Evolutionary conservation across 495 filamentous ascomycete genomes (phyloP), one percentile per base, ranked within the genome.

Genomic region (Chaetomium cochliodes): DNA sequence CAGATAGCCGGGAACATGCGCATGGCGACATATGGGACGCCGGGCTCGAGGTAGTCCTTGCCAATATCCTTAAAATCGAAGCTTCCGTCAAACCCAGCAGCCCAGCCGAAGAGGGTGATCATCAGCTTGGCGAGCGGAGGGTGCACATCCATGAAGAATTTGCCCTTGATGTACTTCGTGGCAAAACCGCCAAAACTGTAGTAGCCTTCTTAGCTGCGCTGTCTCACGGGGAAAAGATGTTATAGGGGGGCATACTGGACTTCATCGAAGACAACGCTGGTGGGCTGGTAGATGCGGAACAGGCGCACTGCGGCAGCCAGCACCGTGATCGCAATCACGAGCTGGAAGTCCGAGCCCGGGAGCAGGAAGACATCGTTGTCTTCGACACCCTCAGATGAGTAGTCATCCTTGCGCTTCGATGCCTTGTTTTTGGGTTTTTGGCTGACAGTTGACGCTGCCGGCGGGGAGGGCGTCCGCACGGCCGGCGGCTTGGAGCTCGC

Each of bases 61-160:
- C 94, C 94, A 81, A 98, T 98, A 69, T 98, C 96, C 81, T 98
- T 98, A 82, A 98, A 98, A 74, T 98, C 94, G 65, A 98, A 98
- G 52, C 90, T 83, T 56, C 94, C 94, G 76, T 97, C 85, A 72
- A 97, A 98, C 25, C 96, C 94, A 67, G 93, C 94, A 56, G 97
- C 78, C 89, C 90, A 98, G 57, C 94, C 94, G 66, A 93, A 92
- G 49, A 98, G 86, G 49, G 94, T 96, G 65, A 98, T 90, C 68
- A 98, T 86, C 65, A 98, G 80, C 79, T 98, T 98, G 56, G 94
- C 94, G 11, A 98, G 84, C n/a, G 94, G 94, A 18, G 94, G 94
- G 71, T 98, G 94, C 5, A 98, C 94, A 72, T 98, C 94, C 94
- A 98, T 98, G 76, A 98, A 98, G 82, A 98, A 98, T 67, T 81